Conservation (phyloP, 2,329 filamentous ascomycete species). For the Penicillium sp. region DNA sequence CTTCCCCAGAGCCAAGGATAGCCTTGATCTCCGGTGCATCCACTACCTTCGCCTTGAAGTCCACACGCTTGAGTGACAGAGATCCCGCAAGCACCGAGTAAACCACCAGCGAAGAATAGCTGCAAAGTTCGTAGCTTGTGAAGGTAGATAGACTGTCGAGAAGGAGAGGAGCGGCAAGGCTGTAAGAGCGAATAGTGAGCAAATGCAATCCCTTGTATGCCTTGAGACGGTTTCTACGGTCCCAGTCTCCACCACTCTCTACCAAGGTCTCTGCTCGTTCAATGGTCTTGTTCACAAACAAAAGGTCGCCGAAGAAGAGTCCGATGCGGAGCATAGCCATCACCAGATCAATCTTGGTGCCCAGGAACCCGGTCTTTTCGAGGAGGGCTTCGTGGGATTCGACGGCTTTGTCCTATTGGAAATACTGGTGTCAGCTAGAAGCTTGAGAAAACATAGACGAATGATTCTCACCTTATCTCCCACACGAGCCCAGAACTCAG, state of each 20-base stretch:
- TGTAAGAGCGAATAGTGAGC: constrained; percentile 88
- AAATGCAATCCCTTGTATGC: constrained; percentile 95
- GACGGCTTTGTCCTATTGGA: constrained; percentile 80
- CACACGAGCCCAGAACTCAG: constrained; percentile 92
- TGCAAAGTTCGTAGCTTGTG: constrained; percentile 97
- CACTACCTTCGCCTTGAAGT: constrained; percentile 99
- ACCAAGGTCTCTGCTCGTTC: constrained; percentile 87
- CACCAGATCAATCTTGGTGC: constrained; percentile 95
- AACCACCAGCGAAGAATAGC: constrained; percentile 89
- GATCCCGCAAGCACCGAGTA: constrained; percentile 95
- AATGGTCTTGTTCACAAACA: constrained; percentile 88
- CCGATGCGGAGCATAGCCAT: constrained; percentile 94
- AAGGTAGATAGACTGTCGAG: constrained; percentile 98
- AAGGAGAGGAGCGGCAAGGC: constrained; percentile 82
- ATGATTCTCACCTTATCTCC: constrained; percentile 77
- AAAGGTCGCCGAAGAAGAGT: constrained; percentile 92
- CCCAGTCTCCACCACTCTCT: constrained; percentile 96
- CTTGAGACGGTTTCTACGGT: constrained; percentile 96
- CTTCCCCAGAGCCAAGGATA: constrained; percentile 84
- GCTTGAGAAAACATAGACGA: constrained; percentile 10
- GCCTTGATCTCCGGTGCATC: constrained; percentile 98
- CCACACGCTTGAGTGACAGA: constrained; percentile 89
- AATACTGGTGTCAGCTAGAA: constrained; percentile 3
- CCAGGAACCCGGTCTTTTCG: constrained; percentile 95
- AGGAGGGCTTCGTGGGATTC: constrained; percentile 89